Percentiles rank a stretch among this genome's conserved stretches.
phyloP scores from a whole-genome alignment of 306 rosid species.

The Mimosa bimucronata region DNA sequence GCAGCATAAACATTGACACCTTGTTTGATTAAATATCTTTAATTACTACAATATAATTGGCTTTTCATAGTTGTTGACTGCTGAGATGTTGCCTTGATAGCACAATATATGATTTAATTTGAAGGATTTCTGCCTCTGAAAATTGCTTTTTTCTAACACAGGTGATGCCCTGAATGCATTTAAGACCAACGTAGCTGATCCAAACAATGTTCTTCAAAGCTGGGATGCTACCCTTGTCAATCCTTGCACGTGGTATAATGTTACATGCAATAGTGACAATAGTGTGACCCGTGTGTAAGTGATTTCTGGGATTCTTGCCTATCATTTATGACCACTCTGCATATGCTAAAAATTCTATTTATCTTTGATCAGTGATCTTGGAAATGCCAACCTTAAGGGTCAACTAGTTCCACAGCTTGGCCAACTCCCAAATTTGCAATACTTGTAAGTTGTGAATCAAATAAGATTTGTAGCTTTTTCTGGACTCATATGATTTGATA shows the following conservation, averaged over 20 bases:
- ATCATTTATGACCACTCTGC: not conserved
- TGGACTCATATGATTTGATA: not conserved
- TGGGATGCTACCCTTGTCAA: conserved; percentile 70
- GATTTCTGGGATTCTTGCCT: conserved; percentile 18
- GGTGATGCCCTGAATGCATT: conserved; percentile 70
- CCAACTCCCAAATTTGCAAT: conserved; percentile 57
- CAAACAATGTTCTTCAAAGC: conserved; percentile 55
- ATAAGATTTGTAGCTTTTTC: not conserved
- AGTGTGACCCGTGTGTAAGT: conserved; percentile 75
- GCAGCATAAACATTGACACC: no score
- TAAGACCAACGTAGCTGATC: conserved; percentile 55
- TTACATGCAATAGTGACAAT: conserved; percentile 56
- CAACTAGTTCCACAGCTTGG: conserved; percentile 66
- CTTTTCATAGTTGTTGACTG: no score
- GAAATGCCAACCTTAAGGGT: conserved; percentile 74
- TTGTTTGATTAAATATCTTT: no score
- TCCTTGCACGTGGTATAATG: conserved; percentile 86
- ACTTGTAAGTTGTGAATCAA: conserved; percentile 57
- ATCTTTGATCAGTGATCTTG: conserved; percentile 64
- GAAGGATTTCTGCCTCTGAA: conserved; percentile 7
- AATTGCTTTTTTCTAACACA: conserved; percentile 24
- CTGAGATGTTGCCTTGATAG: not conserved
- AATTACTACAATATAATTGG: no score
- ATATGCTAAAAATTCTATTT: not conserved
- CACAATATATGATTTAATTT: not conserved